A percentile compares a stretch with the other conserved stretches of the same genome.
Conservation (phyloP, 2,329 filamentous ascomycete genomes). For the Thielaviopsis euricoi region DNA sequence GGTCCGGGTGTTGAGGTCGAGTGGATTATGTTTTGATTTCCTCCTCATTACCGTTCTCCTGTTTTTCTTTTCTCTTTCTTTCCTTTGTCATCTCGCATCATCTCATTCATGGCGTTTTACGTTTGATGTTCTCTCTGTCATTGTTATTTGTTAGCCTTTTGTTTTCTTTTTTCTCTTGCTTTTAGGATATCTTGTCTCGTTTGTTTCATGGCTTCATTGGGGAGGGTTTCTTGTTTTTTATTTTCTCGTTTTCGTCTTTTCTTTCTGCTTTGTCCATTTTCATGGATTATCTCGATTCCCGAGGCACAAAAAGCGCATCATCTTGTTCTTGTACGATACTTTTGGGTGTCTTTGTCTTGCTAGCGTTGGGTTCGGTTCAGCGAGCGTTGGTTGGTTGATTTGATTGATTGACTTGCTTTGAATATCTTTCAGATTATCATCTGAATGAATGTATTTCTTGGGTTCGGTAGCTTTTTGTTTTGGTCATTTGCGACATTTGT, state of each 20-base stretch:
- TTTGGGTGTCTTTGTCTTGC: slow-evolving; percentile 6
- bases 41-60: not conserved
- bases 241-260: not conserved
- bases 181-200: not conserved
- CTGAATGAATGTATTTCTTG: not conserved
- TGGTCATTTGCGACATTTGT: not conserved
- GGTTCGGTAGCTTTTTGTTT: not conserved
- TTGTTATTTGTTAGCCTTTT: not conserved
- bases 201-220: not conserved
- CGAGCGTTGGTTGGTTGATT: not conserved
- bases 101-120: not conserved
- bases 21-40: slow-evolving; percentile 46
- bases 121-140: not conserved
- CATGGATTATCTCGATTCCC: slow-evolving; percentile 3
- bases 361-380: not conserved
- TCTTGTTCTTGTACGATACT: not conserved
- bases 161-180: not conserved
- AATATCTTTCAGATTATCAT: slow-evolving; percentile 5
- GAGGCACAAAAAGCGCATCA: no score
- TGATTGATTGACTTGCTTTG: not conserved
- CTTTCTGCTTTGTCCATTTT: not conserved
- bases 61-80: not conserved
- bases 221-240: not conserved
- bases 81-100: not conserved
- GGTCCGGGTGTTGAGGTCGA: slow-evolving; percentile 41